phyloP scores from a whole-genome alignment of 805 yeast genomes.

The Sugiyamaella americana region DNA sequence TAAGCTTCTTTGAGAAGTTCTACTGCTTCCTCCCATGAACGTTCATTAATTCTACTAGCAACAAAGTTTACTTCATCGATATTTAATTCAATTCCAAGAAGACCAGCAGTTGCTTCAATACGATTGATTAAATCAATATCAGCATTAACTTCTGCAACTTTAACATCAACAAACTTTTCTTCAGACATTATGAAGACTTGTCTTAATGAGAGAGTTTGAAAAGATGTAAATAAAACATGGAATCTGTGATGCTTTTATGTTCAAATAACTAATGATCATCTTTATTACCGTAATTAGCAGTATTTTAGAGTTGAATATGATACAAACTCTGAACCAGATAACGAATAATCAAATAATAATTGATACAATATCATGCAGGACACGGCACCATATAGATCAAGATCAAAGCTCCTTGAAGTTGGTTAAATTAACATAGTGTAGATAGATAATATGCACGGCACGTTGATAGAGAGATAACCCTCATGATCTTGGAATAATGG shows the following conservation, averaged over 20 bases:
- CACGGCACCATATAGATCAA: slow-evolving; percentile 1
- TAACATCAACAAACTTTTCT: neutral
- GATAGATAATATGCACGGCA: no score
- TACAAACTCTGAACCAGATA: neutral
- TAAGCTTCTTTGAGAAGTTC: slow-evolving; percentile 36
- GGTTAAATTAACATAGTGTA: no score
- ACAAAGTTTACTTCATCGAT: slow-evolving; percentile 18
- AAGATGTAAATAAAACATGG: neutral
- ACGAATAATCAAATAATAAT: neutral
- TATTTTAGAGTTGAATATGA: no score
- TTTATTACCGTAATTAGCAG: neutral
- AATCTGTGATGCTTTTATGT: neutral
- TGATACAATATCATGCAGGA: neutral
- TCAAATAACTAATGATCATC: neutral
- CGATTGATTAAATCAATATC: slow-evolving; percentile 2
- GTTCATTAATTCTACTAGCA: slow-evolving; percentile 2
- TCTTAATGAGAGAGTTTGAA: neutral
- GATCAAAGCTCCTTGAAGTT: no score
- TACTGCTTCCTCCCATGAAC: slow-evolving; percentile 33
- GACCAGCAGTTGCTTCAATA: slow-evolving; percentile 7
- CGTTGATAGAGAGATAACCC: no score
- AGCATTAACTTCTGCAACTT: neutral
- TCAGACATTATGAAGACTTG: neutral
- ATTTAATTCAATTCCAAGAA: slow-evolving; percentile 1
- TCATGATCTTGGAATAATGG: no score